phyloP scores from a whole-genome alignment of 495 filamentous ascomycete genomes.

The Neurospora tetrasperma region DNA sequence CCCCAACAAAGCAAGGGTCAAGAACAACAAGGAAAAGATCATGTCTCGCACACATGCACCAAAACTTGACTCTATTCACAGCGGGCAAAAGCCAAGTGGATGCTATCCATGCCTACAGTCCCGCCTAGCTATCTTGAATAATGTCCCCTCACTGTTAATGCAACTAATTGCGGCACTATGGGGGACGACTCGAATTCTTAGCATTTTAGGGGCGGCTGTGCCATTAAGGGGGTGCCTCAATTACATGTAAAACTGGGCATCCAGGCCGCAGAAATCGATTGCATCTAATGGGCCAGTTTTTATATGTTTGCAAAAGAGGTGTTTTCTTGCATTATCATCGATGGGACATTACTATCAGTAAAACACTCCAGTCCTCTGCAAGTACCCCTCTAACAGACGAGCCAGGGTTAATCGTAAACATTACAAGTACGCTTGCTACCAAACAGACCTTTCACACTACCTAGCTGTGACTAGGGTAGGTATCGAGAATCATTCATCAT shows the following conservation, averaged over 20 bases:
- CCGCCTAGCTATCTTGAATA: background rate
- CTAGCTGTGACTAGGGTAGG: background rate
- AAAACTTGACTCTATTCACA: background rate
- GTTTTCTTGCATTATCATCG: too few relatives aligned
- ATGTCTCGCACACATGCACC: background rate
- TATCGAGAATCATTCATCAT: background rate
- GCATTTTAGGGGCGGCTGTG: too few relatives aligned
- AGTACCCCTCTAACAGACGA: background rate
- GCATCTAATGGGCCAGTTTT: too few relatives aligned
- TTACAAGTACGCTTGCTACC: background rate
- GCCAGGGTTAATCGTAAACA: too few relatives aligned
- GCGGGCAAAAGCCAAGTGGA: background rate
- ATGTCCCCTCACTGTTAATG: background rate
- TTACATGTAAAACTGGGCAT: too few relatives aligned
- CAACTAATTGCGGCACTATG: too few relatives aligned
- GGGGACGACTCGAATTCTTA: too few relatives aligned
- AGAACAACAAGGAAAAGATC: background rate
- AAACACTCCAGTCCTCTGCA: background rate
- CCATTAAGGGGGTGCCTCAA: too few relatives aligned
- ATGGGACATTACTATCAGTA: too few relatives aligned
- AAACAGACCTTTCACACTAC: background rate
- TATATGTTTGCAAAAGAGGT: too few relatives aligned
- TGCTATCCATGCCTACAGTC: background rate
- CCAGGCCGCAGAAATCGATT: too few relatives aligned
- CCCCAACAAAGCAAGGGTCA: background rate